Percentiles rank a stretch among this genome's conserved stretches.
These are phyloP conservation scores for Debaryomyces tyrocola DNA, from an alignment of 805 yeast genomes.

Conservation along the genomic window DNA sequence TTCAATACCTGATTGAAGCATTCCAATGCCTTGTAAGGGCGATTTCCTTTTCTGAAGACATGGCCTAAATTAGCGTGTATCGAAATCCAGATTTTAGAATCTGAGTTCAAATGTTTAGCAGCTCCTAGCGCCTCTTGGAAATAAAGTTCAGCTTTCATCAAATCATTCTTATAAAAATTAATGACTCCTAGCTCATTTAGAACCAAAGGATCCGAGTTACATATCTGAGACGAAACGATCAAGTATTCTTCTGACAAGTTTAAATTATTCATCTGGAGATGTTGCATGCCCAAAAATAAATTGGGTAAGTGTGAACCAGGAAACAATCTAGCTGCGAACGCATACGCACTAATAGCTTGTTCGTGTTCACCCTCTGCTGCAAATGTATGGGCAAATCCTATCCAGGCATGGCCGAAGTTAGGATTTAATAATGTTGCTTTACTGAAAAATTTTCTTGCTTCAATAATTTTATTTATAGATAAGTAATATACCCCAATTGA, in stretches of 20 bases:
- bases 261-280: slow-evolving; percentile 80
- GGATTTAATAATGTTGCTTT: slow-evolving; percentile 88
- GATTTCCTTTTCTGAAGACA: slow-evolving; percentile 69
- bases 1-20: slow-evolving; percentile 77
- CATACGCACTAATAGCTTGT: slow-evolving; percentile 95
- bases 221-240: slow-evolving; percentile 68
- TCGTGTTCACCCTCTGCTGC: slow-evolving; percentile 99
- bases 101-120: slow-evolving; percentile 68
- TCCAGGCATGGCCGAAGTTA: slow-evolving; percentile 93
- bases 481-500: slow-evolving; percentile 91
- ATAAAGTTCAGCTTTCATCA: slow-evolving; percentile 65
- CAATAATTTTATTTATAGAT: slow-evolving; percentile 66
- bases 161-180: slow-evolving; percentile 72
- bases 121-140: slow-evolving; percentile 71
- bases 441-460: slow-evolving; percentile 84
- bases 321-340: slow-evolving; percentile 89
- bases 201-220: slow-evolving; percentile 82
- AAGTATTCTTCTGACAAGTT: slow-evolving; percentile 86
- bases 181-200: slow-evolving; percentile 93
- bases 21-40: slow-evolving; percentile 63
- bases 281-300: slow-evolving; percentile 93
- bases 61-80: slow-evolving; percentile 88
- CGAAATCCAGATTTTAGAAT: slow-evolving; percentile 80
- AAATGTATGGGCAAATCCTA: slow-evolving; percentile 97
- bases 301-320: slow-evolving; percentile 90